Conservation (phyloP, 2,329 filamentous ascomycete genomes). For the Trichoderma atroviride region DNA sequence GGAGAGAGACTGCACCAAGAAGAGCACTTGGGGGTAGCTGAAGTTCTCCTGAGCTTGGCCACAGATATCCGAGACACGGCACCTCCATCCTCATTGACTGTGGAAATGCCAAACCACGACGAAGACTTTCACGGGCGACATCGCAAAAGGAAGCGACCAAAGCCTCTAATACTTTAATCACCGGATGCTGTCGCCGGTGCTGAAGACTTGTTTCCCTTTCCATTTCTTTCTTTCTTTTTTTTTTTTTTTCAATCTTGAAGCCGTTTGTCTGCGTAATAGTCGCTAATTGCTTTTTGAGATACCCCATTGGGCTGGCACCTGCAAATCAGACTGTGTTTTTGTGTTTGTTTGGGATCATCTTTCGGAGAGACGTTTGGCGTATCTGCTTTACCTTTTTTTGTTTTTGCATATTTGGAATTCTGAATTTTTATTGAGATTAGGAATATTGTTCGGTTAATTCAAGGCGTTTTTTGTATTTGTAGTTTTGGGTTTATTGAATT, state of each 20-base stretch:
- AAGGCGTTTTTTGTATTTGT: too few species aligned
- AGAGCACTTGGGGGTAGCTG: constrained; percentile 26
- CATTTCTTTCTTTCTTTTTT: too few species aligned
- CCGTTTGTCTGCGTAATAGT: background rate
- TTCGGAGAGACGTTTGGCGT: background rate
- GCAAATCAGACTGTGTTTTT: constrained; percentile 1
- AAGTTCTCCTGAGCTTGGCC: constrained; percentile 27
- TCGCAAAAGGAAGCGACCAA: constrained; percentile 26
- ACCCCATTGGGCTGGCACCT: constrained; percentile 10
- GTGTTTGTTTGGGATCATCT: background rate
- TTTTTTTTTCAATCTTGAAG: background rate
- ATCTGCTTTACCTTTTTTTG: background rate
- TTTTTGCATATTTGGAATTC: background rate
- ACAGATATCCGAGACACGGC: constrained; percentile 7
- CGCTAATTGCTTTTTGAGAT: constrained; percentile 7
- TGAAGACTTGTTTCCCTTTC: background rate
- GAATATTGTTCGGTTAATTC: background rate
- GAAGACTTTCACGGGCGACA: background rate
- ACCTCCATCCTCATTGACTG: background rate
- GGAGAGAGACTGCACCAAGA: background rate
- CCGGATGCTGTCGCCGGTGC: background rate
- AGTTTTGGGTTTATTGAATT: too few species aligned
- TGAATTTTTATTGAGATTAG: background rate
- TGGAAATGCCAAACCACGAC: constrained; percentile 10
- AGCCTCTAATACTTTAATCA: constrained; percentile 18